Evolutionary conservation across 495 filamentous ascomycete genomes (phyloP).

Genomic region (Platismatia glauca): DNA sequence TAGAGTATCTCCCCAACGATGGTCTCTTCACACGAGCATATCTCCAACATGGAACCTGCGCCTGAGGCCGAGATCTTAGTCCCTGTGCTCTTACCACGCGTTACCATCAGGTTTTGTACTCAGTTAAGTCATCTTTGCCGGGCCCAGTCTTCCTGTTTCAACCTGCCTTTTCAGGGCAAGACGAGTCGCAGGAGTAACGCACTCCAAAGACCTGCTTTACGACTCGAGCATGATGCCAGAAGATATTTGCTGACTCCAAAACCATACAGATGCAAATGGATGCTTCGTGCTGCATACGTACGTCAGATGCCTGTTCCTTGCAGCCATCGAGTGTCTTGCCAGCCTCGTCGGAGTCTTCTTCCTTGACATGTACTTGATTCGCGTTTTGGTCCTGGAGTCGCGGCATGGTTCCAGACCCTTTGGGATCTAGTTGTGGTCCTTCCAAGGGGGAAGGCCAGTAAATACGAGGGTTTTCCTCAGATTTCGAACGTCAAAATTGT

Average conservation of each 20-base stretch:
- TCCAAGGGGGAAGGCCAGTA: not conserved
- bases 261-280: conserved; percentile 71
- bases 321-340: not conserved
- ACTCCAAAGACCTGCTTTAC: not conserved
- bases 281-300: conserved; percentile 77
- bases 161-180: not conserved
- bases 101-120: conserved; percentile 73
- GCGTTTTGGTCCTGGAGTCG: not conserved
- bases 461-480: not conserved
- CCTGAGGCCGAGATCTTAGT: conserved; percentile 10
- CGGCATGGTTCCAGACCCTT: not conserved
- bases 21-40: not conserved
- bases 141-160: not conserved
- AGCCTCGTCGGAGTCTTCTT: not conserved
- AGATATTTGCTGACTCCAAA: not conserved
- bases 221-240: not conserved
- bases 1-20: not conserved
- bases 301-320: conserved; percentile 21
- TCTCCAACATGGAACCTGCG: not conserved
- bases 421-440: not conserved
- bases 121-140: conserved; percentile 19
- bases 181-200: not conserved
- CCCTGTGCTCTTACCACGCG: conserved; percentile 45
- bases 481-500: not conserved
- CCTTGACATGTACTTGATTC: not conserved